Evolutionary conservation across 202 grass and related monocot genomes (phyloP), one percentile per base, ranked within the genome.

Genomic region (Brachypodium distachyon): DNA sequence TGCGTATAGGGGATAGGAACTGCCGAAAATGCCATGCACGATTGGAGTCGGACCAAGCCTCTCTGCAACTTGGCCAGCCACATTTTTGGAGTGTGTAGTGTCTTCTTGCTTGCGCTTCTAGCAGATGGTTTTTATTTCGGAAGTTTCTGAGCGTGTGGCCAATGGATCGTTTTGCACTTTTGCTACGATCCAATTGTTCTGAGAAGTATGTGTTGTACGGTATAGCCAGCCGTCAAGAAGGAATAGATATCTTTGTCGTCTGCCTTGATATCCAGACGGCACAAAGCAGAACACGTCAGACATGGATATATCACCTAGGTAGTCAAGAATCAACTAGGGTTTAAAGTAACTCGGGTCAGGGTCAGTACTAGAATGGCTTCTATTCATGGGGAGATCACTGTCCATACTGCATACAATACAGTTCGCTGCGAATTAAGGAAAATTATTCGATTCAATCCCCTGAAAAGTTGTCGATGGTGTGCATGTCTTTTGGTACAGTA

Each of bases 1-100:
- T 81, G 86, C 64, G 64, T 81, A 58, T 32, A 40, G 10, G 27
- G 27, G 66, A 71, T 84, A 81, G 57, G 53, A 83, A 77, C 49
- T 70, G 51, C 84, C 71, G 23, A 40, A 70, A 75, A 76, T 61
- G 72, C 25, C 76, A 81, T 77, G 40, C 75, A 70, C 7, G 81
- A 80, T 63, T 26, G 54, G 32, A 74, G 36, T 14, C 70, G 36
- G 12, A 28, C 7, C 46, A 71, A 55, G 64, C 70, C 44, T 73
- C 31, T 67, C 38, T 31, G 28, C 62, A 4, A 73, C 79, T 88
- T 78, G 62, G 63, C 63, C 67, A 77, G 54, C 55, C 65, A 58
- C 26, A 28, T 26, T 73, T 71, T 87, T 82, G 85, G 67, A 83
- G 59, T 10, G 40, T 57, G 12, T 75, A 58, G 70, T 48, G 54